Conservation (phyloP, 176 grass and related monocot species). For the Musa acuminata region DNA sequence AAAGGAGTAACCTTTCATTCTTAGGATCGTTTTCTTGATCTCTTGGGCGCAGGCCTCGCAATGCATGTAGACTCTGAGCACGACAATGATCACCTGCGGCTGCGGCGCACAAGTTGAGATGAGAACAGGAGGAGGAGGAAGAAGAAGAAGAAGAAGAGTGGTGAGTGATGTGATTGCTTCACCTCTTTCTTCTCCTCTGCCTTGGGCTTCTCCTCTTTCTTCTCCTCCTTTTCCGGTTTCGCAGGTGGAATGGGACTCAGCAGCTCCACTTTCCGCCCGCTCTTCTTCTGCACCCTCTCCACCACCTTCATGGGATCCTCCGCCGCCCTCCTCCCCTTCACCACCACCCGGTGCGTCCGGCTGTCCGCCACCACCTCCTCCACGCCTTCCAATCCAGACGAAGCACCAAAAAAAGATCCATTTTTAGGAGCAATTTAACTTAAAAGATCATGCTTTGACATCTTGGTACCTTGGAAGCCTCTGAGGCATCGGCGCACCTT, state of each 20-base stretch:
- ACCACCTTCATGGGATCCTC: slow-evolving; percentile 20
- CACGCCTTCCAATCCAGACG: background rate
- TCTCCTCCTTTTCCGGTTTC: background rate
- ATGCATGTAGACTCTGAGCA: slow-evolving; percentile 90
- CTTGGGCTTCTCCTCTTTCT: slow-evolving; percentile 19
- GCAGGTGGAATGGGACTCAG: background rate
- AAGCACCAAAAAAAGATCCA: background rate
- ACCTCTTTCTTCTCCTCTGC: slow-evolving; percentile 36
- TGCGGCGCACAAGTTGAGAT: slow-evolving; percentile 6
- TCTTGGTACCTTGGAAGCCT: slow-evolving; percentile 44
- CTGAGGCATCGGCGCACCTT: slow-evolving; percentile 41
- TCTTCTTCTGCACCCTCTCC: slow-evolving; percentile 9
- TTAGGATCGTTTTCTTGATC: slow-evolving; percentile 72
- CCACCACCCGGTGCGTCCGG: background rate
- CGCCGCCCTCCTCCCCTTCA: slow-evolving; percentile 16
- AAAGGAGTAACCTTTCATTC: slow-evolving; percentile 67
- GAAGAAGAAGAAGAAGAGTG: slow-evolving; percentile 2
- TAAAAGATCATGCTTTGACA: too few relatives aligned
- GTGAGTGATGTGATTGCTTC: background rate
- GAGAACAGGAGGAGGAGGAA: background rate
- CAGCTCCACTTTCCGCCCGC: background rate
- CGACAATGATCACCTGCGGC: slow-evolving; percentile 49
- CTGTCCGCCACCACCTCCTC: background rate
- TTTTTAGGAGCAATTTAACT: too few relatives aligned
- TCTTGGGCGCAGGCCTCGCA: slow-evolving; percentile 65